Conservation (phyloP, 257 asterid species). For the Anisodus tanguticus region DNA sequence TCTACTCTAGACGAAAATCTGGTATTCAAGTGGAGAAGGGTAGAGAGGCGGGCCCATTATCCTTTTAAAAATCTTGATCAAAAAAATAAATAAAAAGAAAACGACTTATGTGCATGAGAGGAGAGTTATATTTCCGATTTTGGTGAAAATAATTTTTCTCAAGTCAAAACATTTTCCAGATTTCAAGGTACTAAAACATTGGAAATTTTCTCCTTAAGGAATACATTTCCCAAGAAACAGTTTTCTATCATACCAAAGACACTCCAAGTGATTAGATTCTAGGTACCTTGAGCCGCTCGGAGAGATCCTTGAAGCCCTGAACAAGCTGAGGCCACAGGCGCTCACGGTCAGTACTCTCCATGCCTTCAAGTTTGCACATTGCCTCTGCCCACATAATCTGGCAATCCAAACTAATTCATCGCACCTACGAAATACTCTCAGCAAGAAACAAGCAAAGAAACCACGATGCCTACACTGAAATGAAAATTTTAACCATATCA, state of each 20-base stretch:
- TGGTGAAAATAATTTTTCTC: background rate
- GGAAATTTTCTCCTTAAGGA: slow-evolving; percentile 13
- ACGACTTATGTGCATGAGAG: background rate
- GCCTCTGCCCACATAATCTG: slow-evolving; percentile 99
- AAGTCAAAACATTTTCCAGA: background rate
- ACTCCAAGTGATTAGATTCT: background rate
- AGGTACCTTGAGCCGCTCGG: slow-evolving; percentile 89
- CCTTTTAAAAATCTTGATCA: too few relatives aligned
- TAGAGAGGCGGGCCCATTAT: too few relatives aligned
- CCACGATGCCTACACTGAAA: background rate
- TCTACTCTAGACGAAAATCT: too few relatives aligned
- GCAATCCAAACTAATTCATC: slow-evolving; percentile 50
- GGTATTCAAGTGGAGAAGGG: too few relatives aligned
- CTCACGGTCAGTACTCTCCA: slow-evolving; percentile 92
- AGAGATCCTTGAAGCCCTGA: slow-evolving; percentile 94
- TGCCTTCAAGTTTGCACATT: slow-evolving; percentile 93
- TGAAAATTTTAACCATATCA: slow-evolving; percentile 26
- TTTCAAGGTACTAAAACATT: background rate
- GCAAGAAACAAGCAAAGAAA: slow-evolving; percentile 27
- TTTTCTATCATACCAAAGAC: background rate
- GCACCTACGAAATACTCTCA: slow-evolving; percentile 38
- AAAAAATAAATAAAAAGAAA: background rate
- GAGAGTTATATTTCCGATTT: background rate
- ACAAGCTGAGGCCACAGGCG: slow-evolving; percentile 97
- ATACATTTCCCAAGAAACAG: background rate